Conservation (phyloP, 2,329 filamentous ascomycete genomes). For the Apiospora malaysiana region DNA sequence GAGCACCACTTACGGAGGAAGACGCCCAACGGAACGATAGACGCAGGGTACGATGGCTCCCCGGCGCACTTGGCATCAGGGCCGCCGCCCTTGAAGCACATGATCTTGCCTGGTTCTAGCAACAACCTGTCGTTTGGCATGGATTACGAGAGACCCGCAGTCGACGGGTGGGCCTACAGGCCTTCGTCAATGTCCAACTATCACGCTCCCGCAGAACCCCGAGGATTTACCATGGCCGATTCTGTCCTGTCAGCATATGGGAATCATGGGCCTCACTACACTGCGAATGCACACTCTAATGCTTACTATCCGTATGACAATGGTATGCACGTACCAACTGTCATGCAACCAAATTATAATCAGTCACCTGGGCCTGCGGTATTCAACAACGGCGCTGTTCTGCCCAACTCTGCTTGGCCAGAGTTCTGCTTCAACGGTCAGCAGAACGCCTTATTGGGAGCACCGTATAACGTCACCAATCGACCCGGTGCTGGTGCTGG, state of each 20-base stretch:
- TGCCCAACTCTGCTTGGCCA: conserved; percentile 45
- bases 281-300: conserved; percentile 32
- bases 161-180: conserved; percentile 34
- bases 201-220: conserved; percentile 25
- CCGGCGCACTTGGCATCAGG: conserved; percentile 74
- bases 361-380: conserved; percentile 45
- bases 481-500: conserved; percentile 29
- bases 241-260: conserved; percentile 27
- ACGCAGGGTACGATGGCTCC: conserved; percentile 89
- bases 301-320: conserved; percentile 37
- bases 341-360: conserved; percentile 42
- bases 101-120: conserved; percentile 69
- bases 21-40: conserved; percentile 91
- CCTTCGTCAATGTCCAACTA: conserved; percentile 25
- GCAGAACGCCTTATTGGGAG: conserved; percentile 38
- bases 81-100: conserved; percentile 81
- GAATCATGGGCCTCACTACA: conserved; percentile 30
- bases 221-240: conserved; percentile 29
- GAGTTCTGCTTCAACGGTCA: conserved; percentile 42
- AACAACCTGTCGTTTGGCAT: conserved; percentile 35
- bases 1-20: conserved; percentile 89
- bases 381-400: conserved; percentile 47
- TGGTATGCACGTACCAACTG: conserved; percentile 37
- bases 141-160: conserved; percentile 30
- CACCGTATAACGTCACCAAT: conserved; percentile 43